Conservation (phyloP, 192 early-diverging fungal species). For the Coemansia sp. region DNA sequence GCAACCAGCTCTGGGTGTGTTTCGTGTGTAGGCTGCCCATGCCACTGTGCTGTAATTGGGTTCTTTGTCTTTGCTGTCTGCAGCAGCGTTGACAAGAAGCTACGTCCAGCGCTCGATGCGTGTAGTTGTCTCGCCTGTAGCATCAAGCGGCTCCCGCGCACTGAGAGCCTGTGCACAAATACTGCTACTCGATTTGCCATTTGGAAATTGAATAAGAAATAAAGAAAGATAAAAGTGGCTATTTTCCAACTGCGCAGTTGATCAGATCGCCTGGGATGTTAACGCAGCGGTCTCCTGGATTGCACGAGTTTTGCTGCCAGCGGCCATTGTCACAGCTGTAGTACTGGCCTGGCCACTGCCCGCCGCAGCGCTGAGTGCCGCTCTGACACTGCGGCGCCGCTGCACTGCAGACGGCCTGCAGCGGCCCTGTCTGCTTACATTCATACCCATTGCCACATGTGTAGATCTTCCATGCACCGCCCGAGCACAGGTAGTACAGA, state of each 20-base stretch:
- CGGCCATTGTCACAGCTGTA: constrained; percentile 27
- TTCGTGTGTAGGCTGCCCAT: constrained; percentile 78
- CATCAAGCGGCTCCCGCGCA: not conserved
- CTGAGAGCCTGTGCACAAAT: not conserved
- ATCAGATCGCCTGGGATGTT: constrained; percentile 38
- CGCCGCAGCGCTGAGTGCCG: constrained; percentile 33
- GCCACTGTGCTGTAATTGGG: constrained; percentile 44
- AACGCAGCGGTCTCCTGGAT: constrained; percentile 34
- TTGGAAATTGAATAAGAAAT: not conserved
- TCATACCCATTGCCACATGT: constrained; percentile 45
- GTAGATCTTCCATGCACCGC: constrained; percentile 35
- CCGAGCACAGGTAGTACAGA: constrained; percentile 46
- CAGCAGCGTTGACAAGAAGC: constrained; percentile 35
- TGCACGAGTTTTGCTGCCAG: constrained; percentile 41
- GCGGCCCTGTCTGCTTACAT: constrained; percentile 24
- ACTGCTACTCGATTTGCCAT: not conserved
- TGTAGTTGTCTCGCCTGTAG: not conserved
- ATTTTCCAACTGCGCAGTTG: constrained; percentile 40
- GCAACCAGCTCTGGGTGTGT: constrained; percentile 84
- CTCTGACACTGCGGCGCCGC: constrained; percentile 24
- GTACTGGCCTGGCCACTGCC: constrained; percentile 19
- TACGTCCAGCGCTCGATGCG: constrained; percentile 1
- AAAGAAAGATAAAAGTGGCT: not conserved
- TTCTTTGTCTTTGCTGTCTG: constrained; percentile 44
- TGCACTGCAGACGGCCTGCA: constrained; percentile 32